A percentile compares a stretch with the other conserved stretches of the same genome.
These are phyloP conservation scores for Aspergillus transmontanensis DNA, from an alignment of 2,329 filamentous ascomycete species.

Conservation along the genomic window DNA sequence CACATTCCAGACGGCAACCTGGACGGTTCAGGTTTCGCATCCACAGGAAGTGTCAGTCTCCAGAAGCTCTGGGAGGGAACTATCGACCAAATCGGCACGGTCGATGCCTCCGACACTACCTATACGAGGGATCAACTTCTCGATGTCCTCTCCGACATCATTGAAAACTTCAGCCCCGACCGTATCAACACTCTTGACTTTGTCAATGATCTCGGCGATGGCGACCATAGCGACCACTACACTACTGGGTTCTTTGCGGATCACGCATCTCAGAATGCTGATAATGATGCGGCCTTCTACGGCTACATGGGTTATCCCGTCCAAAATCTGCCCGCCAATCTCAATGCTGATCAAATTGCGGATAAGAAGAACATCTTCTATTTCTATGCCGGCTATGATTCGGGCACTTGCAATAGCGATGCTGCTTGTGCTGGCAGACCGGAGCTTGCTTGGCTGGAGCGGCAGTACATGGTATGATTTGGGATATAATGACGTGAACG, in stretches of 20 bases:
- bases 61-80: conserved; percentile 18
- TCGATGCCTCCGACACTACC: conserved; percentile 5
- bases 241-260: conserved; percentile 15
- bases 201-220: conserved; percentile 12
- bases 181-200: conserved; percentile 21
- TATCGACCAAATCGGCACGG: conserved; percentile 11
- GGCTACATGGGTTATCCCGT: conserved; percentile 13
- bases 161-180: conserved; percentile 10
- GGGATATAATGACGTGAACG: background rate
- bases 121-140: conserved; percentile 17
- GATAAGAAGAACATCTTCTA: conserved; percentile 15
- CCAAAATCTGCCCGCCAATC: background rate
- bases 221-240: conserved; percentile 22
- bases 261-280: background rate
- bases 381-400: conserved; percentile 10
- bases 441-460: conserved; percentile 7
- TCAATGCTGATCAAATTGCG: conserved; percentile 1
- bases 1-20: conserved; percentile 19
- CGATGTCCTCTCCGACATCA: conserved; percentile 6
- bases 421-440: conserved; percentile 7
- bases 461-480: conserved; percentile 4
- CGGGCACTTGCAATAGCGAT: conserved; percentile 2
- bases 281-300: background rate
- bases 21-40: conserved; percentile 15
- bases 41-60: conserved; percentile 12